phyloP scores from a whole-genome alignment of 1,284 basidiomycete species.

The Tremellales sp. region DNA sequence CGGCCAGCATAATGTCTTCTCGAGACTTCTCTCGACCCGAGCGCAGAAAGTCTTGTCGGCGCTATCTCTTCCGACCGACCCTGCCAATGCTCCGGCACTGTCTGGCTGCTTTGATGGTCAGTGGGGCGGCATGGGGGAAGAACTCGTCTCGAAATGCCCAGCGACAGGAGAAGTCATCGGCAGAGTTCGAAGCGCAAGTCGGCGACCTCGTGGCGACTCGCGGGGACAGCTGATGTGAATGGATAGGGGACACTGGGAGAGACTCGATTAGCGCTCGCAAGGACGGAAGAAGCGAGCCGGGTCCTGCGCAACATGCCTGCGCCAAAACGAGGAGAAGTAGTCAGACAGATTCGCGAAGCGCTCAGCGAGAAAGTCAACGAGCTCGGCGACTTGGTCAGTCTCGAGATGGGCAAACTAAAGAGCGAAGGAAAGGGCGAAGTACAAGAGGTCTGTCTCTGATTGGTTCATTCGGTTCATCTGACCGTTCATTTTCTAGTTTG shows the following conservation, averaged over 20 bases:
- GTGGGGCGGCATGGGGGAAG: conserved; percentile 39
- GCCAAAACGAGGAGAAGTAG: conserved; percentile 78
- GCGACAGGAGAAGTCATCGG: conserved; percentile 43
- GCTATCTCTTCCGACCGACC: conserved; percentile 31
- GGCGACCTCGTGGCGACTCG: background rate
- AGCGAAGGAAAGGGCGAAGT: conserved; percentile 92
- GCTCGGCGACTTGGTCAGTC: conserved; percentile 64
- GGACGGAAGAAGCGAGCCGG: conserved; percentile 56
- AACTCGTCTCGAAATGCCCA: conserved; percentile 36
- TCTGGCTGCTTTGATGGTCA: conserved; percentile 41
- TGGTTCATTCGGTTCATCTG: background rate
- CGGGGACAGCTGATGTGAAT: background rate
- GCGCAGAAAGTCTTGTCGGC: conserved; percentile 33
- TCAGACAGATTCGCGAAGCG: conserved; percentile 80
- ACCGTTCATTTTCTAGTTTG: conserved; percentile 55
- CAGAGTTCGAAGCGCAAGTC: conserved; percentile 32
- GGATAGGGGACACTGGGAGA: conserved; percentile 37
- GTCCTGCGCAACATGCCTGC: conserved; percentile 74
- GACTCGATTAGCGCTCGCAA: conserved; percentile 17
- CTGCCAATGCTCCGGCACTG: conserved; percentile 10
- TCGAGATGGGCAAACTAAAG: conserved; percentile 89
- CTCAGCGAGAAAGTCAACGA: conserved; percentile 76
- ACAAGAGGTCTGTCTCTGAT: conserved; percentile 30
- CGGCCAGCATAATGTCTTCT: background rate
- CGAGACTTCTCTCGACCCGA: conserved; percentile 30